These are phyloP conservation scores for Wickerhamomyces hampshirensis DNA, from an alignment of 805 yeast genomes.

Conservation along the genomic window DNA sequence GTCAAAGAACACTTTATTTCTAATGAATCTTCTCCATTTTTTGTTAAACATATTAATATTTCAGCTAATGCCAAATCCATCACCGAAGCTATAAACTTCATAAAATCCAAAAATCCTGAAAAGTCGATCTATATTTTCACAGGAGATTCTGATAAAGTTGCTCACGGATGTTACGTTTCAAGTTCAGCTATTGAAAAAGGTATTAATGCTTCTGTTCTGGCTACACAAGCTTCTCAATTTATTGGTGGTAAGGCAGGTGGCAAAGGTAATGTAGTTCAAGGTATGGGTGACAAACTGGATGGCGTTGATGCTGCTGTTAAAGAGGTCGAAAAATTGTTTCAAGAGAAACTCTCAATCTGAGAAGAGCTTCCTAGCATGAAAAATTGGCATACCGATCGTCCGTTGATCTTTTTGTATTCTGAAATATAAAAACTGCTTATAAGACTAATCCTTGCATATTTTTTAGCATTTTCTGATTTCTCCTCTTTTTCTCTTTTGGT, in stretches of 20 bases:
- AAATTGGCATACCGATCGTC: background rate
- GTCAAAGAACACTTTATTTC: slow-evolving; percentile 65
- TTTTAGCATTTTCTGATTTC: background rate
- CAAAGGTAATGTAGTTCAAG: slow-evolving; percentile 93
- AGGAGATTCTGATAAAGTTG: slow-evolving; percentile 71
- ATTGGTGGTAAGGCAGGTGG: slow-evolving; percentile 99
- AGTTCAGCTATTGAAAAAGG: slow-evolving; percentile 65
- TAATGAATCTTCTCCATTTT: slow-evolving; percentile 45
- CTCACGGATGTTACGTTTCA: slow-evolving; percentile 91
- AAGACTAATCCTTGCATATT: no score
- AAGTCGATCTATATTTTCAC: slow-evolving; percentile 78
- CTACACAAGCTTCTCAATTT: slow-evolving; percentile 58
- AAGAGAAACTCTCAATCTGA: slow-evolving; percentile 44
- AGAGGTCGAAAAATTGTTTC: slow-evolving; percentile 57
- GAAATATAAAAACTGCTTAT: no score
- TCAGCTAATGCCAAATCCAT: slow-evolving; percentile 89
- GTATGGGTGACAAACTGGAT: slow-evolving; percentile 82
- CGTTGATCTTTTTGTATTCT: background rate
- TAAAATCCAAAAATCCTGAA: slow-evolving; percentile 70
- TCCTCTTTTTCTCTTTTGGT: background rate
- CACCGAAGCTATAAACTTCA: slow-evolving; percentile 82
- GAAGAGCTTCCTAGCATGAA: background rate
- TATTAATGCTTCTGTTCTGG: slow-evolving; percentile 71
- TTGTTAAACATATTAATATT: slow-evolving; percentile 66
- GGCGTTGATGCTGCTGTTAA: slow-evolving; percentile 71